Evolutionary conservation across 2,329 filamentous ascomycete genomes (phyloP), one percentile per base, ranked within the genome.

Genomic region (Ophiognomonia clavigignenti-juglandacearum): DNA sequence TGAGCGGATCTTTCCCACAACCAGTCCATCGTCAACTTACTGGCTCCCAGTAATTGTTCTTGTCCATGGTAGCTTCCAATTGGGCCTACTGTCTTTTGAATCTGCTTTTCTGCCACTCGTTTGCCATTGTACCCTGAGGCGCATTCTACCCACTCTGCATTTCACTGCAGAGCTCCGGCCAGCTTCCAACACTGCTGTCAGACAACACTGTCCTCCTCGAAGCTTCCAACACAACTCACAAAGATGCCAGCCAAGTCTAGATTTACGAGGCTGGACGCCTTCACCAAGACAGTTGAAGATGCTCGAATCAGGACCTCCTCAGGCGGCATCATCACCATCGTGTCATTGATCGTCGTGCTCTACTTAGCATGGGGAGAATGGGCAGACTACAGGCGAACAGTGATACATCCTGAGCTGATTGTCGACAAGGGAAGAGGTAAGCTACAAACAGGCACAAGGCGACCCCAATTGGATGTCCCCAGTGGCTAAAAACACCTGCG

Each of bases 251-350:
- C 85, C 62, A 96, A 95, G 75, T 95, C 89, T 58, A 85, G 93
- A 67, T 96, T 98, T 65, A 96, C 88, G 51, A 85, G 86, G 80
- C 88, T 98, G 55, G 93, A 98, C 70, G 93, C 93, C 77, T 98
- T 98, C 67, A 96, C 92, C 43, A 98, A 98, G 72, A 98, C 93
- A 11, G 93, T 98, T 58, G 93, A 98, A 67, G 93, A 98, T 82
- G 93, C 95, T 56, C 83, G 93, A 59, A 83, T 98, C 64, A 86
- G 95, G 60, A 98, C 93, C 26, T 96, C 91, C 6, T 96, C 90
- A 3, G 93, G 93, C 56, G 93, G 93, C 56, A 82, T 98, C 58
- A 89, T 98, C 60, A 98, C 93, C 47, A 90, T 98, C 59, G 78
- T 85, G 56, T 96, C 91, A 51, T 74, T 98, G 59, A 66, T 98